Percentiles rank a stretch among this genome's conserved stretches.
Evolutionary conservation across 306 rosid species (phyloP).

Genomic region (Lagenaria siceraria): DNA sequence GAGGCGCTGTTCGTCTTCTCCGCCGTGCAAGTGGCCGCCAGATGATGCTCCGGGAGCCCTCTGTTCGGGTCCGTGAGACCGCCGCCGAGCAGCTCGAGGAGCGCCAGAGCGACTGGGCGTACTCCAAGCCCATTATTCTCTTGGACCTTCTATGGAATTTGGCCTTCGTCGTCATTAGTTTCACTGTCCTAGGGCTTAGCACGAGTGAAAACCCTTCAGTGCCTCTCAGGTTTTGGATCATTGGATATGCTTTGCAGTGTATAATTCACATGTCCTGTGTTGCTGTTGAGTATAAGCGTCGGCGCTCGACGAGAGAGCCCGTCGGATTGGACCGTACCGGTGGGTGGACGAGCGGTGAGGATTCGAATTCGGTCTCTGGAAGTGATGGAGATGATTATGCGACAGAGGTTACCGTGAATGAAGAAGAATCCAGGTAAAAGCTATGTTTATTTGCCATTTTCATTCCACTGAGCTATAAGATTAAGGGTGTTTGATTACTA

Average conservation of each 20-base stretch:
- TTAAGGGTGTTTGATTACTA: neutral
- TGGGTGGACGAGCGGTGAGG: conserved; percentile 23
- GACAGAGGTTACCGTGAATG: conserved; percentile 11
- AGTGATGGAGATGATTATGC: conserved; percentile 37
- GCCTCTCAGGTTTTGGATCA: conserved; percentile 74
- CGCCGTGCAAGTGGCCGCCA: conserved; percentile 57
- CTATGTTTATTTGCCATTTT: neutral
- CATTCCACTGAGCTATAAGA: neutral
- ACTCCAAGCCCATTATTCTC: conserved; percentile 50
- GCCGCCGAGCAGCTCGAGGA: conserved; percentile 83
- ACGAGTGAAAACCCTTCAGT: conserved; percentile 42
- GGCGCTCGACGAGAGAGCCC: conserved; percentile 11
- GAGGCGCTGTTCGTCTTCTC: conserved; percentile 38
- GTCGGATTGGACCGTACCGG: conserved; percentile 3
- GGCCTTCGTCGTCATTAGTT: conserved; percentile 34
- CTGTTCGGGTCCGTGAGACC: conserved; percentile 60
- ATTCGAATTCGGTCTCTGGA: conserved; percentile 40
- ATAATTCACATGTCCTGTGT: conserved; percentile 47
- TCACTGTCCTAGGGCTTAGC: conserved; percentile 35
- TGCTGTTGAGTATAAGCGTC: conserved; percentile 28
- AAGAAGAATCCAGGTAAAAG: conserved; percentile 38
- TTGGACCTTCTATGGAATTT: conserved; percentile 64
- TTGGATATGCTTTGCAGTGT: conserved; percentile 49
- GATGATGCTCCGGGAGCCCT: conserved; percentile 66
- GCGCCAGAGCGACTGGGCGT: conserved; percentile 67